Evolutionary conservation across 768 basidiomycete species (phyloP), one percentile per base, ranked within the genome.

Genomic region (Albatrellus ellisii): DNA sequence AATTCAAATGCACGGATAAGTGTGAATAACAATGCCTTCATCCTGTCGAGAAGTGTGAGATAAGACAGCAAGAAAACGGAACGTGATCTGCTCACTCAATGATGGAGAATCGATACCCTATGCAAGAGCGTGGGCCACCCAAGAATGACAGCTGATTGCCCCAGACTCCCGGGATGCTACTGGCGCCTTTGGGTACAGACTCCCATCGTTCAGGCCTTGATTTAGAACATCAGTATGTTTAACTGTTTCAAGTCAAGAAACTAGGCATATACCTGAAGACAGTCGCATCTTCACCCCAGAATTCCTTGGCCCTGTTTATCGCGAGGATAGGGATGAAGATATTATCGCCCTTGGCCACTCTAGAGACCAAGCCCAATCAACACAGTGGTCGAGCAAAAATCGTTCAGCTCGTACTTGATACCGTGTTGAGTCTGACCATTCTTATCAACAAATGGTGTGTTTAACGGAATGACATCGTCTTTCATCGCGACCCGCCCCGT

Each of bases 251-350:
- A 20, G 24, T 17, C 24, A 17, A 24, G 24, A 25, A 10, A 35
- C 14, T 21, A 40, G 26, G 6, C 3, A 22, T 47, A n/a, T n/a
- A 49, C 33, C 57, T 47, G 54, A 67, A 68, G 26, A 55, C 47
- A 25, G 56, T 42, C 2, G 65, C 63, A 41, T 68, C 63, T 5
- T 56, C 54, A 2, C 66, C 68, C 57, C 63, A 67, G 2, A 63
- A 47, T 7, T 42, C 44, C 29, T 44, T 42, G 15, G 48, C 43
- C 6, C 57, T 49, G 41, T 67, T 64, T 48, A 62, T 10, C 3
- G 55, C 52, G 1, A 48, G 35, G 18, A 58, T 54, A 14, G 57
- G 53, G 26, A 64, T 50, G 21, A 63, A 52, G 43, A 64, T 52
- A 9, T 8, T 14, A 24, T 56, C 51, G 1, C 56, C 58, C 21